These are phyloP conservation scores for Chaetomium olivaceum DNA, from an alignment of 2,329 filamentous ascomycete genomes.

Conservation along the genomic window DNA sequence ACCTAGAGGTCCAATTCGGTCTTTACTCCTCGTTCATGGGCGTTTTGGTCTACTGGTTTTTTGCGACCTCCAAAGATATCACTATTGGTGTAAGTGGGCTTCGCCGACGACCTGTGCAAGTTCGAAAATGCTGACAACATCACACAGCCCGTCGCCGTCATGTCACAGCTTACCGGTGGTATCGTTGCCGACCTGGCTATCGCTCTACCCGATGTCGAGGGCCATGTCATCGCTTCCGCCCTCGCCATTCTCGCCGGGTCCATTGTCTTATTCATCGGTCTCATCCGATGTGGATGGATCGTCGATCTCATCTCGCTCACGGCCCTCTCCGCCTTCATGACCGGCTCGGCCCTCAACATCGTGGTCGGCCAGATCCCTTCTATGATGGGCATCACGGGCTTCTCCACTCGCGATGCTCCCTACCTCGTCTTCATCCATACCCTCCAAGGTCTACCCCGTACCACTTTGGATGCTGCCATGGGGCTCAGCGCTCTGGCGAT, in stretches of 20 bases:
- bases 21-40: slow-evolving; percentile 97
- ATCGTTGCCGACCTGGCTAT: slow-evolving; percentile 67
- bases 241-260: slow-evolving; percentile 75
- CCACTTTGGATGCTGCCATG: slow-evolving; percentile 79
- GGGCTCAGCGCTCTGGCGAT: slow-evolving; percentile 78
- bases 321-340: slow-evolving; percentile 94
- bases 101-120: slow-evolving; percentile 8
- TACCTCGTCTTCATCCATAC: slow-evolving; percentile 84
- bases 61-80: slow-evolving; percentile 97
- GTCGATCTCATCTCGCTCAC: slow-evolving; percentile 91
- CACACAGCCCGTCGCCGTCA: slow-evolving; percentile 80
- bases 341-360: slow-evolving; percentile 89
- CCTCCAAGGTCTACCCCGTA: slow-evolving; percentile 67
- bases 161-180: slow-evolving; percentile 86
- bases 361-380: slow-evolving; percentile 77
- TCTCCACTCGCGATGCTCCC: slow-evolving; percentile 74
- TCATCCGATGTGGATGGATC: slow-evolving; percentile 81
- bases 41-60: slow-evolving; percentile 93
- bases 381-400: slow-evolving; percentile 75
- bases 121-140: slow-evolving; percentile 26
- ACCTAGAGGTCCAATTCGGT: slow-evolving; percentile 78
- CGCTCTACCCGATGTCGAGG: slow-evolving; percentile 57
- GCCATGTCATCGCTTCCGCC: slow-evolving; percentile 72
- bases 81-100: slow-evolving; percentile 76
- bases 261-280: slow-evolving; percentile 76